Evolutionary conservation across 2,329 filamentous ascomycete genomes (phyloP).

Genomic region (Gyromitra esculenta): DNA sequence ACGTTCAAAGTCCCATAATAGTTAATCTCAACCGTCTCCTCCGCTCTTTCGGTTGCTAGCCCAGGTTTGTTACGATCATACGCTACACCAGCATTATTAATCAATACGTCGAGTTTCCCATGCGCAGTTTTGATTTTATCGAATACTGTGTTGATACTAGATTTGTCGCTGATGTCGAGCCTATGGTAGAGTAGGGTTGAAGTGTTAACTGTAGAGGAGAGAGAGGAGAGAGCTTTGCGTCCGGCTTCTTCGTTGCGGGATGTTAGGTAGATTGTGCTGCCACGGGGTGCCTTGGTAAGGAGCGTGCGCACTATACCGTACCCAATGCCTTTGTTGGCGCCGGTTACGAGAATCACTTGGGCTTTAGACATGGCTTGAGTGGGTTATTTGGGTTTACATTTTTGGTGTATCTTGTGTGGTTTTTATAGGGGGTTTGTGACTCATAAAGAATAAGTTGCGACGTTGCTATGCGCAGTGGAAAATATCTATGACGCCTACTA

Average conservation of each 20-base stretch:
- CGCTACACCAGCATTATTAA: constrained; percentile 61
- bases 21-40: constrained; percentile 59
- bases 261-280: constrained; percentile 21
- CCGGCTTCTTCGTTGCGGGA: constrained; percentile 1
- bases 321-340: constrained; percentile 43
- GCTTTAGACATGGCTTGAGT: constrained; percentile 5
- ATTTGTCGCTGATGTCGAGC: constrained; percentile 57
- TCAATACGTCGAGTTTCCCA: constrained; percentile 58
- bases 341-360: constrained; percentile 45
- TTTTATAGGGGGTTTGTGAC: not conserved
- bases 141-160: constrained; percentile 58
- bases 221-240: not conserved
- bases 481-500: not conserved
- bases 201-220: too few species aligned
- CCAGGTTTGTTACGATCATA: constrained; percentile 41
- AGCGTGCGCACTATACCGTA: constrained; percentile 42
- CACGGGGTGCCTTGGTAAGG: constrained; percentile 34
- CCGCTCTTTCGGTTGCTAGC: constrained; percentile 4
- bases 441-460: not conserved
- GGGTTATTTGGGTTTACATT: not conserved
- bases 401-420: not conserved
- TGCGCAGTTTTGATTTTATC: constrained; percentile 55
- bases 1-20: constrained; percentile 59
- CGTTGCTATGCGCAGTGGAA: not conserved
- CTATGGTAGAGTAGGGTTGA: constrained; percentile 28